These are phyloP conservation scores for Camillea tinctor DNA, from an alignment of 2,329 filamentous ascomycete species.

Conservation along the genomic window DNA sequence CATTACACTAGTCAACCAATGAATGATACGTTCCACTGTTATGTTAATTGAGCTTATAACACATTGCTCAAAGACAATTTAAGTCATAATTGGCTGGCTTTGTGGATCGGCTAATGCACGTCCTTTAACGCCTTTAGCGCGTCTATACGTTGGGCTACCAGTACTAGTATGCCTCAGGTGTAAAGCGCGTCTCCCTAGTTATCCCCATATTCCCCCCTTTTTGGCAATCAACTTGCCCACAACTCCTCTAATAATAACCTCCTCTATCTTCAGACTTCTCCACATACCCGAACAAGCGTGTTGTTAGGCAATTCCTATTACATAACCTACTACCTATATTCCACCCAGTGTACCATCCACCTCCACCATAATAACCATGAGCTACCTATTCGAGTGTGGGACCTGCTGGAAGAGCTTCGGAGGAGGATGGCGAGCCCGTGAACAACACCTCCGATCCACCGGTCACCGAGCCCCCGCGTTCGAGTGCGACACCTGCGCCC, in stretches of 20 bases:
- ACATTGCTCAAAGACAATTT: neutral
- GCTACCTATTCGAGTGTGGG: constrained; percentile 14
- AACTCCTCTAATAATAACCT: no score
- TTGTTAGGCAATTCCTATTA: no score
- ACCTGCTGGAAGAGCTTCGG: constrained; percentile 17
- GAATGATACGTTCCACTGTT: neutral
- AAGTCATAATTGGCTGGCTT: neutral
- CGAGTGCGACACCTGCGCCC: constrained; percentile 21
- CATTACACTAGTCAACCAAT: constrained; percentile 18
- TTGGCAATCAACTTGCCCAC: no score
- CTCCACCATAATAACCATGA: neutral
- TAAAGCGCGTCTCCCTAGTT: no score
- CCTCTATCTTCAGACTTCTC: no score
- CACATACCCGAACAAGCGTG: no score
- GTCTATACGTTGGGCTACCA: no score
- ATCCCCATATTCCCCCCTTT: no score
- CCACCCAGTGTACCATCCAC: no score
- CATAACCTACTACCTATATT: no score
- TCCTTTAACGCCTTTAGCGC: neutral
- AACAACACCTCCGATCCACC: constrained; percentile 15
- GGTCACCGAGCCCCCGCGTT: constrained; percentile 9
- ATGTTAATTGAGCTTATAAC: neutral
- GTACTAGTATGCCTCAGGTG: no score
- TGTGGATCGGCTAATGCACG: neutral
- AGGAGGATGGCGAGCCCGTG: constrained; percentile 8